Evolutionary conservation across 768 basidiomycete species (phyloP).

Genomic region (Daedaleopsis sinensis): DNA sequence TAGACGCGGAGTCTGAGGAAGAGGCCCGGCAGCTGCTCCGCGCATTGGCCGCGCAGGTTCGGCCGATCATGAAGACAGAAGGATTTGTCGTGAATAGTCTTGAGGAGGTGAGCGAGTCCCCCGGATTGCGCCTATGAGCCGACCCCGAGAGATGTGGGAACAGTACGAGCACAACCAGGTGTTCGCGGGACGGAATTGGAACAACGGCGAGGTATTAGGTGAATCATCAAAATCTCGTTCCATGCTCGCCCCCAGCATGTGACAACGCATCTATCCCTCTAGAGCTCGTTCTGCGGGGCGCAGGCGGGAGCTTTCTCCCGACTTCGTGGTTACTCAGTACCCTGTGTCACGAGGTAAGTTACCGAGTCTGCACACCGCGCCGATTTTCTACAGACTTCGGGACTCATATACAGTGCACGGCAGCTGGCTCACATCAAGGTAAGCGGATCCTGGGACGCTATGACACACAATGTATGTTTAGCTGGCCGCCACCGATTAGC

Average conservation of each 20-base stretch:
- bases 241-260: not conserved
- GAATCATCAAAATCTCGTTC: constrained; percentile 8
- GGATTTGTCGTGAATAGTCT: constrained; percentile 77
- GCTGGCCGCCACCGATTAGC: constrained; percentile 40
- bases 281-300: constrained; percentile 77
- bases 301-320: constrained; percentile 62
- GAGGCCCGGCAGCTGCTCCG: constrained; percentile 73
- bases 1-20: constrained; percentile 50
- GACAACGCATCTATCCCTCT: not conserved
- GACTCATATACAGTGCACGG: not conserved
- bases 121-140: not conserved
- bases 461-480: not conserved
- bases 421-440: constrained; percentile 87
- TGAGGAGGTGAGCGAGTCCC: constrained; percentile 61
- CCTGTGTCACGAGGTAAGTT: constrained; percentile 78
- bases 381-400: not conserved
- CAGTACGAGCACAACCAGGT: constrained; percentile 81
- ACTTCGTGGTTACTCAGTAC: constrained; percentile 74
- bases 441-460: constrained; percentile 7
- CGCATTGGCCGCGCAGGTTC: constrained; percentile 82
- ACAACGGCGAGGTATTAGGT: constrained; percentile 81
- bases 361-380: not conserved
- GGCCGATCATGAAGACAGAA: constrained; percentile 80
- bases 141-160: not conserved
- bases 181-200: constrained; percentile 87